Evolutionary conservation across 495 filamentous ascomycete genomes (phyloP).

Genomic region (Tuber calosporum): DNA sequence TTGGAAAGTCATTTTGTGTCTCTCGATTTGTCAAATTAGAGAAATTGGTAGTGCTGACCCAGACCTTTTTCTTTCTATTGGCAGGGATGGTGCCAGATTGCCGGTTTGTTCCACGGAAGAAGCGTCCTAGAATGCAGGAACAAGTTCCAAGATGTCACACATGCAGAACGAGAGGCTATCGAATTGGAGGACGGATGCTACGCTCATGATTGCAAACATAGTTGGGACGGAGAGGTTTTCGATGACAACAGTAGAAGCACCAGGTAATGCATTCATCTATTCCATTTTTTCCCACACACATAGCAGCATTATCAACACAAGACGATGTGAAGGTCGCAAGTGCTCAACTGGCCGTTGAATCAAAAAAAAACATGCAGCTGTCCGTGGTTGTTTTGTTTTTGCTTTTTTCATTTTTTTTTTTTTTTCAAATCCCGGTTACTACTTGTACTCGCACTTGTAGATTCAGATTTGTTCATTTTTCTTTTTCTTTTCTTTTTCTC

Average conservation of each 20-base stretch:
- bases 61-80: not conserved
- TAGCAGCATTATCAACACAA: slow-evolving; percentile 9
- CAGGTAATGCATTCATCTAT: slow-evolving; percentile 17
- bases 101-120: slow-evolving; percentile 35
- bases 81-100: slow-evolving; percentile 38
- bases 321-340: slow-evolving; percentile 16
- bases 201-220: slow-evolving; percentile 6
- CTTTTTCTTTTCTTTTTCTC: slow-evolving; percentile 17
- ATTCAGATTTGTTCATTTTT: slow-evolving; percentile 26
- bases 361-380: slow-evolving; percentile 27
- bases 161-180: not conserved
- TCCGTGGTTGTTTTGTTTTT: slow-evolving; percentile 32
- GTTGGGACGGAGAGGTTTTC: not conserved
- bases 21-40: slow-evolving; percentile 13
- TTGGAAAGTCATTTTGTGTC: slow-evolving; percentile 7
- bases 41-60: slow-evolving; percentile 25
- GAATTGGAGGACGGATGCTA: slow-evolving; percentile 11
- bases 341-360: slow-evolving; percentile 19
- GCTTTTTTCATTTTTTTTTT: slow-evolving; percentile 11
- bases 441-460: no score
- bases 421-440: slow-evolving; percentile 10
- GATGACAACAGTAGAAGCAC: slow-evolving; percentile 12
- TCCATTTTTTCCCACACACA: not conserved
- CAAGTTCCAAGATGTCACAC: slow-evolving; percentile 23
- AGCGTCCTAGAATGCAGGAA: slow-evolving; percentile 26